Percentiles rank a stretch among this genome's conserved stretches.
Conservation (phyloP, 345 rosid species). For the Eucalyptus guilfoylei region DNA sequence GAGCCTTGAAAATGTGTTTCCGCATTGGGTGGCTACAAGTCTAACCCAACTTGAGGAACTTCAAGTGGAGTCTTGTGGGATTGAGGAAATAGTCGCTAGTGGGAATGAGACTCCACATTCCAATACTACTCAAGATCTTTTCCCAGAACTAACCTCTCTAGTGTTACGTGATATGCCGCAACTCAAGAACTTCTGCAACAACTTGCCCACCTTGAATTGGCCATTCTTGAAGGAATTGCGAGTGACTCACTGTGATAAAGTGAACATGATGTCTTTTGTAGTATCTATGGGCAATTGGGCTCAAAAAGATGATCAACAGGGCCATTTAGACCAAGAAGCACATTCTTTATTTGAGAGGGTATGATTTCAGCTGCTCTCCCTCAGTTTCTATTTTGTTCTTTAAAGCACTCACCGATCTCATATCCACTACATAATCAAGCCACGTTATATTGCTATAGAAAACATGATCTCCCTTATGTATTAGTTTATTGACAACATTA, state of each 20-base stretch:
- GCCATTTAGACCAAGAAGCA: rapidly evolving
- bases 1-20: not conserved
- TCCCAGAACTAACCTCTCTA: not conserved
- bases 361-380: not conserved
- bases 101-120: not conserved
- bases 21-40: not conserved
- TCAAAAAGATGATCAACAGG: not conserved
- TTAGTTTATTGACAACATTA: not conserved
- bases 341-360: not conserved
- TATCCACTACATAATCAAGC: not conserved
- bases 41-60: not conserved
- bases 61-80: not conserved
- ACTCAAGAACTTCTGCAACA: not conserved
- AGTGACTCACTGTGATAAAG: not conserved
- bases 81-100: not conserved
- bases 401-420: not conserved
- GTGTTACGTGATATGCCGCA: not conserved
- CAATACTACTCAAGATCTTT: not conserved
- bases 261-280: rapidly evolving
- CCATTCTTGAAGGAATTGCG: not conserved
- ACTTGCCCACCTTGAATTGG: not conserved
- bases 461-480: not conserved
- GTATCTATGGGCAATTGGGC: not conserved
- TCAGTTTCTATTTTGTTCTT: not conserved
- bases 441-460: not conserved